Conservation (phyloP, 345 rosid species). For the Lenwebbia sp. region DNA sequence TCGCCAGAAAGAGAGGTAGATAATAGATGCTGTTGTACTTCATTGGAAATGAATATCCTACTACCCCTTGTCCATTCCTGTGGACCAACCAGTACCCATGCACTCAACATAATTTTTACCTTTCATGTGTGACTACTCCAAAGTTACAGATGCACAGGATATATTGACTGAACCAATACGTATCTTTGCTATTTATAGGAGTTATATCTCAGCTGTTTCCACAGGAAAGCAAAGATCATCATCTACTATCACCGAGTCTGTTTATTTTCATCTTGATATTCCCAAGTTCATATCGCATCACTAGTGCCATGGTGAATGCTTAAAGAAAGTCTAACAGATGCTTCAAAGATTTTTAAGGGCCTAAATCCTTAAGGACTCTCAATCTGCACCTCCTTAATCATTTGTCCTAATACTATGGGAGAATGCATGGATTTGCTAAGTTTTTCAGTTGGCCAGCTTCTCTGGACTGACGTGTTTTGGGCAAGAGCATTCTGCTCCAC, state of each 20-base stretch:
- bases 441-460: not conserved
- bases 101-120: not conserved
- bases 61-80: not conserved
- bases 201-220: not conserved
- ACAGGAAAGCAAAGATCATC: not conserved
- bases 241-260: not conserved
- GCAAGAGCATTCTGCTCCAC: not conserved
- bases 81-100: not conserved
- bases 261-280: not conserved
- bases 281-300: not conserved
- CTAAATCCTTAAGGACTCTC: not conserved
- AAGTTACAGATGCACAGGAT: not conserved
- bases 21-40: not conserved
- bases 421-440: not conserved
- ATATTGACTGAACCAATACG: not conserved
- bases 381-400: not conserved
- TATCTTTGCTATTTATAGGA: not conserved
- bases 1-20: not conserved
- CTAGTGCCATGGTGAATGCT: not conserved
- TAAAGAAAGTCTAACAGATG: not conserved
- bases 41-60: not conserved
- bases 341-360: not conserved
- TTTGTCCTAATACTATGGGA: not conserved
- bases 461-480: not conserved
- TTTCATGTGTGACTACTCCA: not conserved